A percentile compares a stretch with the other conserved stretches of the same genome.
Conservation (phyloP, 805 yeast species). For the Kregervanrija pseudodelftensis region DNA sequence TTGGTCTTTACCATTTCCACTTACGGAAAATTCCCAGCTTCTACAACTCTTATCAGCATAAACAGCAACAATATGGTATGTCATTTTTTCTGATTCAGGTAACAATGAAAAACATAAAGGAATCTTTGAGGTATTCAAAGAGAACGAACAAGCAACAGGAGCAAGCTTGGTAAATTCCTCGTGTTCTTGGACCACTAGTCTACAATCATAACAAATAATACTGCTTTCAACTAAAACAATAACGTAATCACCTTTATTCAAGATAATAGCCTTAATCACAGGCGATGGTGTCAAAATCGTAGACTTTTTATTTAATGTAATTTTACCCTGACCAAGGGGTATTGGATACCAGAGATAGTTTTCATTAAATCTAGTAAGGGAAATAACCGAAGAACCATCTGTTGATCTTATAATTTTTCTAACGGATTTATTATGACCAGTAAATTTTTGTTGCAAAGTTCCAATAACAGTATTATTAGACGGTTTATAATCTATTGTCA, state of each 20-base stretch:
- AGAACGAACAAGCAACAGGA: conserved; percentile 12
- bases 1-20: conserved; percentile 22
- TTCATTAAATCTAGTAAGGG: conserved; percentile 56
- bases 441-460: conserved; percentile 47
- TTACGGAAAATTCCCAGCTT: conserved; percentile 36
- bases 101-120: conserved; percentile 28
- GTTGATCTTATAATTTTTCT: conserved; percentile 58
- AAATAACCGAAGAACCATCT: conserved; percentile 53
- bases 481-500: background rate
- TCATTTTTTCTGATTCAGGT: conserved; percentile 25
- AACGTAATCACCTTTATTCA: conserved; percentile 39
- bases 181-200: conserved; percentile 15
- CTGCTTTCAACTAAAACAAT: conserved; percentile 36
- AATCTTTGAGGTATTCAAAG: conserved; percentile 2
- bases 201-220: conserved; percentile 59
- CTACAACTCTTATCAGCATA: conserved; percentile 29
- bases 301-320: conserved; percentile 31
- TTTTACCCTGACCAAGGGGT: conserved; percentile 18
- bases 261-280: conserved; percentile 40
- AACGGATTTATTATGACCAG: conserved; percentile 84
- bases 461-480: conserved; percentile 16
- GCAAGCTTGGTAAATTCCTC: conserved; percentile 20
- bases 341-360: conserved; percentile 54
- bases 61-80: conserved; percentile 45
- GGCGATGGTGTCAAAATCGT: conserved; percentile 37